Conservation (phyloP, 2,329 filamentous ascomycete genomes). For the Pseudogymnoascus sp. region DNA sequence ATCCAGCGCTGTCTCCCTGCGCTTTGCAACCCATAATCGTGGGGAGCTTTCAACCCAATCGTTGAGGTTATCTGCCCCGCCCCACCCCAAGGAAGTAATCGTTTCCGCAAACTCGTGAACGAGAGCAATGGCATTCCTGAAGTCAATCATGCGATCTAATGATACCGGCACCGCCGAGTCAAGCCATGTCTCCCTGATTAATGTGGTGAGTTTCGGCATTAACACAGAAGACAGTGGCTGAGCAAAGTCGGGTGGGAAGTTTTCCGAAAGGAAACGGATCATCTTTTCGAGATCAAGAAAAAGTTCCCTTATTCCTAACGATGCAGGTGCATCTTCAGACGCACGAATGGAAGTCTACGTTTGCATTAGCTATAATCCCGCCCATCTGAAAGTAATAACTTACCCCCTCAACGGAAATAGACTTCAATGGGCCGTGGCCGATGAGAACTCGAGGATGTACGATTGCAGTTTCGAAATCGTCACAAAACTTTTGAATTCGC, state of each 20-base stretch:
- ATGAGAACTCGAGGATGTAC: constrained; percentile 51
- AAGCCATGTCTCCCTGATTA: constrained; percentile 67
- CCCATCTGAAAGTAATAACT: constrained; percentile 13
- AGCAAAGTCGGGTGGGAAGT: constrained; percentile 47
- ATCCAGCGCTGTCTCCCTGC: constrained; percentile 71
- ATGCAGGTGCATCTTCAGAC: constrained; percentile 30
- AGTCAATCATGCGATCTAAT: constrained; percentile 60
- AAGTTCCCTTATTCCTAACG: constrained; percentile 41
- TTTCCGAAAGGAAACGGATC: constrained; percentile 43
- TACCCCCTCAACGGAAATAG: constrained; percentile 37
- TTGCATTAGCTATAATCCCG: not conserved
- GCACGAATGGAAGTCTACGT: constrained; percentile 37
- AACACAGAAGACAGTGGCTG: constrained; percentile 59
- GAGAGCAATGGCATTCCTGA: constrained; percentile 60
- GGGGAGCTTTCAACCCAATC: constrained; percentile 78
- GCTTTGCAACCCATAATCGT: constrained; percentile 76
- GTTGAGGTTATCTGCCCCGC: constrained; percentile 52
- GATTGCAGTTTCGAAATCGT: constrained; percentile 53
- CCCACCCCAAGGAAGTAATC: constrained; percentile 56
- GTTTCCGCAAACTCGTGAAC: constrained; percentile 56
- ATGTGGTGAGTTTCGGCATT: constrained; percentile 59
- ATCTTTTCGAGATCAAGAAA: constrained; percentile 46
- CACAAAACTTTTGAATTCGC: constrained; percentile 53
- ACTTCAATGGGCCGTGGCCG: constrained; percentile 26
- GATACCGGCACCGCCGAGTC: constrained; percentile 68